These are phyloP conservation scores for Dichotomopilus funicola DNA, from an alignment of 2,329 filamentous ascomycete genomes.

Conservation along the genomic window DNA sequence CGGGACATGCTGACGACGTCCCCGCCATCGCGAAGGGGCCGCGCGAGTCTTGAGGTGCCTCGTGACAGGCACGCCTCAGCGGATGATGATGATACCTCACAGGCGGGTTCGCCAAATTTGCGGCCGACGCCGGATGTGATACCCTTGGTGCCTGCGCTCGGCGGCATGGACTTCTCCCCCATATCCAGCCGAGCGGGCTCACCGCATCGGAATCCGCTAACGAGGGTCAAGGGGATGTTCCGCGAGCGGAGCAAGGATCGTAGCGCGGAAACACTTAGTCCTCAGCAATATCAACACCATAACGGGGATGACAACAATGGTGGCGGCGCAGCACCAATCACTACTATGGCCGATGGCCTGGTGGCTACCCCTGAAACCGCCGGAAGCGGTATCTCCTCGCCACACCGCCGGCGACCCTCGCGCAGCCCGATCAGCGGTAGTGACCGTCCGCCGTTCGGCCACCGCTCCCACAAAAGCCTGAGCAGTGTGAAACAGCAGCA, in stretches of 20 bases:
- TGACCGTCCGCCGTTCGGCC: conserved; percentile 29
- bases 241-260: conserved; percentile 47
- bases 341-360: conserved; percentile 19
- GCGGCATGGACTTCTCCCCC: conserved; percentile 54
- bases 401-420: conserved; percentile 29
- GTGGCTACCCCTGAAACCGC: conserved; percentile 29
- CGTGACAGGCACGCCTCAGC: conserved; percentile 34
- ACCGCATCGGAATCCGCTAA: conserved; percentile 53
- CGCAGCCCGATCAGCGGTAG: conserved; percentile 36
- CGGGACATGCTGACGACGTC: conserved; percentile 11
- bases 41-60: conserved; percentile 47
- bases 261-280: conserved; percentile 26
- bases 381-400: conserved; percentile 24
- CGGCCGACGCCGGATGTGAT: conserved; percentile 36
- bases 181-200: conserved; percentile 57
- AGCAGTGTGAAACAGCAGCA: conserved; percentile 41
- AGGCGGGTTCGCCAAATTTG: conserved; percentile 48
- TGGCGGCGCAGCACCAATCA: conserved; percentile 17
- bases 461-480: conserved; percentile 42
- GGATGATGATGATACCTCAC: conserved; percentile 41
- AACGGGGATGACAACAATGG: conserved; percentile 31
- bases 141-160: conserved; percentile 51
- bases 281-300: too few species aligned
- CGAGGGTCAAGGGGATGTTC: conserved; percentile 50
- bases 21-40: conserved; percentile 30